Evolutionary conservation across 345 rosid species (phyloP), one percentile per base, ranked within the genome.

Genomic region (Eucalyptus cloeziana): DNA sequence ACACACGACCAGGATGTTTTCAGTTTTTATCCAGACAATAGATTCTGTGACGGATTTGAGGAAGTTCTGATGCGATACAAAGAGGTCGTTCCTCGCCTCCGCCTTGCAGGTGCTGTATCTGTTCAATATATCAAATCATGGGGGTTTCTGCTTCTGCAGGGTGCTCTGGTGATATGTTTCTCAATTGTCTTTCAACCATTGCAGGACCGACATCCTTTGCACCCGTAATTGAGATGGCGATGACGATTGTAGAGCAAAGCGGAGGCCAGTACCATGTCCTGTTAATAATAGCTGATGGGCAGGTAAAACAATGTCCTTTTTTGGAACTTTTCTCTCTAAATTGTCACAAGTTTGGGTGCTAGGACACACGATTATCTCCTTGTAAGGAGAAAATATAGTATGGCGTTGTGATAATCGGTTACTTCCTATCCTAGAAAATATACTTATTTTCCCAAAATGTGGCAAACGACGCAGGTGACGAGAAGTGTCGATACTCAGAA

Each of bases 181-280:
- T 87, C 52, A 27, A 67, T 52, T 21, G 22, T 54, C 90, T 86
- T 64, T 91, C 51, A 54, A 91, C 25, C 27, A 21, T 76, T 81
- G 86, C 93, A 96, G 99, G 99, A 85, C 99, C 99, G 2, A 97
- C 99, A 80, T 97, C 99, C 88, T 97, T 97, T 91, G 99, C 97
- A 49, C 99, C 99, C 43, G 90, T 94, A 86, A 94, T 97, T 69
- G 99, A 97, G 60, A 97, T 94, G 97, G 98, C 96, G 87, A 91
- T 92, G 90, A 94, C 96, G 7, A 97, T 96, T 87, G 98, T 97
- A 86, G 98, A 96, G 96, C 94, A 96, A 92, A 96, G 98, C 89
- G 96, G 95, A 3, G 99, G 97, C 47, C 99, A 97, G 86, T 97
- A 96, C 94, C 99, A 97, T 92, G 97, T 97, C 91, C 91, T 97